These are phyloP conservation scores for Xylaria palmicola DNA, from an alignment of 495 filamentous ascomycete species.

Conservation along the genomic window DNA sequence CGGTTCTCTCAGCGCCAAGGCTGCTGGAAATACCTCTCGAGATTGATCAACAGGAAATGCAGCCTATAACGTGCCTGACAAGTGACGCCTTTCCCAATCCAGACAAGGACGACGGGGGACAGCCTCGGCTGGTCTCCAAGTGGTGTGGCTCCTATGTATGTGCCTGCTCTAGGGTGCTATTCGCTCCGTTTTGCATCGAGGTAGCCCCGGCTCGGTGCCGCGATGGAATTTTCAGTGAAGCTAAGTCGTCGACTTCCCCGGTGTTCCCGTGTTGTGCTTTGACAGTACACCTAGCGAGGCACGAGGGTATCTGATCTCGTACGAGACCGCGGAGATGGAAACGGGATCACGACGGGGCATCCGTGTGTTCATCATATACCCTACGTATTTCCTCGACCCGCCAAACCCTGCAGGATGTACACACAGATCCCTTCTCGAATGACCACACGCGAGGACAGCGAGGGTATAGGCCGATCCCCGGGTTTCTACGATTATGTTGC, in stretches of 20 bases:
- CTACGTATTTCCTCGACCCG: background rate
- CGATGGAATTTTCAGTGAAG: background rate
- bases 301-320: background rate
- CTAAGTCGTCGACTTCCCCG: too few relatives aligned
- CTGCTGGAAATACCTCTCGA: background rate
- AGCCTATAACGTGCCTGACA: constrained; percentile 4
- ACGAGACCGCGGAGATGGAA: background rate
- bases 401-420: background rate
- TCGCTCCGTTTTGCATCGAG: background rate
- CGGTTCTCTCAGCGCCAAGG: background rate
- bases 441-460: background rate
- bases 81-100: constrained; percentile 7
- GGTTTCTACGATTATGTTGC: too few relatives aligned
- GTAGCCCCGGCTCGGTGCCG: background rate
- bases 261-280: too few relatives aligned
- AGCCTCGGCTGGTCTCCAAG: constrained; percentile 4
- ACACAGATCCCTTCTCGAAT: background rate
- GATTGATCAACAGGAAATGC: constrained; percentile 1
- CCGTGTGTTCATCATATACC: background rate
- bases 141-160: background rate
- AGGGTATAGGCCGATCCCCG: too few relatives aligned
- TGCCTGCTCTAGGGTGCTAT: background rate
- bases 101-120: background rate
- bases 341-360: background rate
- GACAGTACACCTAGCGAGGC: too few relatives aligned